Evolutionary conservation across 768 basidiomycete species (phyloP).

Genomic region (Austroboletus festivus): DNA sequence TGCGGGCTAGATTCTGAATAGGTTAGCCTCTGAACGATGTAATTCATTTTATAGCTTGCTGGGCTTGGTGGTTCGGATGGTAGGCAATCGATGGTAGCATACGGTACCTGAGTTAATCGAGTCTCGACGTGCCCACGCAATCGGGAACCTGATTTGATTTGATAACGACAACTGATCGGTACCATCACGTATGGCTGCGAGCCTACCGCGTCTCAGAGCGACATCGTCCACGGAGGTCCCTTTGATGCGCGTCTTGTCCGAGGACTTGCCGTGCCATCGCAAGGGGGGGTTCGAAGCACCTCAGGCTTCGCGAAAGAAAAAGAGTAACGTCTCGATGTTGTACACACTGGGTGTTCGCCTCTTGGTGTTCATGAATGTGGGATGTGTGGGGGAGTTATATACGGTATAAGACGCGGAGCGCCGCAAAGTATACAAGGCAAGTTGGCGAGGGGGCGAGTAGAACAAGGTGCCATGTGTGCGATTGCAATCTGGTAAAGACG

Average conservation of each 20-base stretch:
- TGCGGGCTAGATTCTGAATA: too few species aligned
- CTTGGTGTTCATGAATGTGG: conserved; percentile 2
- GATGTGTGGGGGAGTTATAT: conserved; percentile 6
- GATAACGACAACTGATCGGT: too few species aligned
- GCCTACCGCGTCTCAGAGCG: background rate
- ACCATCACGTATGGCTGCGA: background rate
- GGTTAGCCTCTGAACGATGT: too few species aligned
- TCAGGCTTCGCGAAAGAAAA: background rate
- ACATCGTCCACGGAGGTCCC: background rate
- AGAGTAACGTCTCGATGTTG: background rate
- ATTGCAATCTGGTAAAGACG: background rate
- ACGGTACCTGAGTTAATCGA: background rate
- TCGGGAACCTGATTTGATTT: background rate
- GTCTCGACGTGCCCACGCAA: background rate
- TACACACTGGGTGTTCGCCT: background rate
- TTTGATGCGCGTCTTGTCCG: background rate
- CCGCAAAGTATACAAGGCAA: background rate
- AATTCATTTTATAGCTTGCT: too few species aligned
- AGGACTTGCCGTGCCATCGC: conserved; percentile 5
- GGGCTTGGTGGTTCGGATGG: too few species aligned
- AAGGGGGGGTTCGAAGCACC: too few species aligned
- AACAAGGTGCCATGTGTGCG: background rate
- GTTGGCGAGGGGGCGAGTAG: background rate
- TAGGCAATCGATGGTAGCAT: too few species aligned
- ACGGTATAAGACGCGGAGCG: background rate